phyloP scores from a whole-genome alignment of 495 filamentous ascomycete species.

The Annulohypoxylon bovei region DNA sequence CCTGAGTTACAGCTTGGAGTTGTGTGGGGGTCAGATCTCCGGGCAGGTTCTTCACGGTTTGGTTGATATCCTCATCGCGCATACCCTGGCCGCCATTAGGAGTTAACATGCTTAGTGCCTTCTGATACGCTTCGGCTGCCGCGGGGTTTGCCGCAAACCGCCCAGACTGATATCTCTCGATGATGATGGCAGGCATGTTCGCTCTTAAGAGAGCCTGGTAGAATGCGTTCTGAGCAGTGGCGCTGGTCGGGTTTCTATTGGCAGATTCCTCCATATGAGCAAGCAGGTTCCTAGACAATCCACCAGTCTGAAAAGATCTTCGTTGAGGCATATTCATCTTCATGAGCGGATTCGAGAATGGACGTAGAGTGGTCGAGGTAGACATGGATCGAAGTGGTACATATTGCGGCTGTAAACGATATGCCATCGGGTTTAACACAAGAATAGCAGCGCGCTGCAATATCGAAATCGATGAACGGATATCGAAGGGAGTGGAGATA shows the following conservation, averaged over 20 bases:
- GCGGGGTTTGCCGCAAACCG: conserved; percentile 80
- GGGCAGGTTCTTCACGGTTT: conserved; percentile 45
- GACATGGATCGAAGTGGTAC: conserved; percentile 39
- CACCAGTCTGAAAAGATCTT: conserved; percentile 53
- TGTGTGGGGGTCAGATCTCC: conserved; percentile 66
- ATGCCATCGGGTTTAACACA: conserved; percentile 42
- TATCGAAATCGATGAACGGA: conserved; percentile 46
- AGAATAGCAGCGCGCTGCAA: conserved; percentile 42
- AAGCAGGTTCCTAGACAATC: conserved; percentile 58
- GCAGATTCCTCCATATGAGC: conserved; percentile 79
- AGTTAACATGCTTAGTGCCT: conserved; percentile 73
- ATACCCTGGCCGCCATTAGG: conserved; percentile 48
- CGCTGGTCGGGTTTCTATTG: conserved; percentile 87
- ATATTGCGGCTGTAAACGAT: conserved; percentile 32
- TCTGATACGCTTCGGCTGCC: conserved; percentile 76
- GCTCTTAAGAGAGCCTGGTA: conserved; percentile 90
- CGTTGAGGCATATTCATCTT: conserved; percentile 38
- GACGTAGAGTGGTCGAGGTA: conserved; percentile 37
- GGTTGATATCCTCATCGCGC: conserved; percentile 44
- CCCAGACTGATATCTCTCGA: conserved; percentile 87
- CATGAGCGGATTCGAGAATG: conserved; percentile 31
- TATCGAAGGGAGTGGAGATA: conserved; percentile 44
- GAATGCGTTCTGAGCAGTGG: conserved; percentile 88
- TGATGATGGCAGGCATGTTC: conserved; percentile 89
- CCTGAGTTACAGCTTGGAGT: conserved; percentile 85